These are phyloP conservation scores for Backusella liffmaniae DNA, from an alignment of 192 early-diverging fungal species.

Conservation along the genomic window DNA sequence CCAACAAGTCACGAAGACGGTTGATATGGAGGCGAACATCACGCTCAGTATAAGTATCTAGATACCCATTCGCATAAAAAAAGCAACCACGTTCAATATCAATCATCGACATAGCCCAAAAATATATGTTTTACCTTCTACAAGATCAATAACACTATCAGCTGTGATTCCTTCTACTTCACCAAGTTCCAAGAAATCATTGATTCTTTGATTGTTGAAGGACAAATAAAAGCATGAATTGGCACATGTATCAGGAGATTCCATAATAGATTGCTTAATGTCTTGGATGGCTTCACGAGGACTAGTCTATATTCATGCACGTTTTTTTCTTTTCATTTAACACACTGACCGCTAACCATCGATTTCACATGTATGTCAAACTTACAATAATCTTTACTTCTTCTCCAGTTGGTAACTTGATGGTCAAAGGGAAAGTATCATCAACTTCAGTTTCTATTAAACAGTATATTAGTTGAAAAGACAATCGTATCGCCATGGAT, in stretches of 20 bases:
- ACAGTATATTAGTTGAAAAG: neutral
- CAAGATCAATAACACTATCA: conserved; percentile 63
- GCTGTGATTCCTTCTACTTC: conserved; percentile 66
- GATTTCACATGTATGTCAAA: neutral
- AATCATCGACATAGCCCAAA: neutral
- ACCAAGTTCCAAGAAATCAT: conserved; percentile 73
- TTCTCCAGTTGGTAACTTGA: conserved; percentile 45
- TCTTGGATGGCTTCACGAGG: conserved; percentile 81
- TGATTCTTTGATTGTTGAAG: conserved; percentile 69
- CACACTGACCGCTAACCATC: neutral
- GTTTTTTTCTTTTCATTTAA: neutral
- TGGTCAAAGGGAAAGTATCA: conserved; percentile 53
- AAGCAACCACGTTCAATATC: neutral
- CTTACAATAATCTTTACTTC: conserved; percentile 51
- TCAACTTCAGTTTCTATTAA: conserved; percentile 22
- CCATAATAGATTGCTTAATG: conserved; percentile 83
- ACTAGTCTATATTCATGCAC: conserved; percentile 48
- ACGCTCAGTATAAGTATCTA: conserved; percentile 88
- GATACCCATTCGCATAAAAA: neutral
- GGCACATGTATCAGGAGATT: conserved; percentile 79
- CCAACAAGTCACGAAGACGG: conserved; percentile 84
- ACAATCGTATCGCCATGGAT: neutral
- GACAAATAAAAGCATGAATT: conserved; percentile 91
- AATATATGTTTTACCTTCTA: conserved; percentile 55
- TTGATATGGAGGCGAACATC: conserved; percentile 89